Base-by-base conservation (phyloP, 441 rosid genomes). In the Erysimum cheiri region DNA sequence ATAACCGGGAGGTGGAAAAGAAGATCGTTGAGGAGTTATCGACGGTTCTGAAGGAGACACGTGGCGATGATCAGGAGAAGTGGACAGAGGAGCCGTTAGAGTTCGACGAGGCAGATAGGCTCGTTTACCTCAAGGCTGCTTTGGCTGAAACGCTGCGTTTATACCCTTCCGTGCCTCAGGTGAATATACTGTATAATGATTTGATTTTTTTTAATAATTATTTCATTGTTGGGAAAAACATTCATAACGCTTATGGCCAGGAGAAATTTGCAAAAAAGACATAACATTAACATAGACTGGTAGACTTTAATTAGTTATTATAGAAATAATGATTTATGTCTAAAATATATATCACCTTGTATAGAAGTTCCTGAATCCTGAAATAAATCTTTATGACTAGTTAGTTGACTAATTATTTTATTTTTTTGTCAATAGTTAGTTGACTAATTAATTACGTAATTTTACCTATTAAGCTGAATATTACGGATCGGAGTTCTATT, bases 81-180 rank as follows among this genome's bases (percentile, higher is more conserved):
- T 91, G 98, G 98, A 50, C 82, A 3, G 89, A 82, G n/a, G 84
- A 85, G 29, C 98, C 98, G 6, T 28, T 93, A 49, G 85, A 41
- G 29, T 93, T 93, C 37, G 98, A 91, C 33, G 98, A 93, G 63
- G 98, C 94, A 1, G 98, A 93, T 64, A 84, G 75, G 72, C 71
- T 93, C 56, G 70, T 80, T 0, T 93, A 91, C 78, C 91, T 93
- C 4, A 93, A 93, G 72, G 98, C 98, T 40, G 90, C 97, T 68
- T 70, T 93, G 17, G 86, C 97, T 0, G 98, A 93, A 78, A 88
- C 98, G 22, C 80, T 93, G 78, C 89, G 98, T 48, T 68, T 93
- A 33, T 93, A 89, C 82, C 98, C 98, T 5, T 93, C 97, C 8
- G 97, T 91, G 22, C 97, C 98, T 2, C 79, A 75, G 79, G 79